phyloP scores from a whole-genome alignment of 1,139 yeast genomes.

The Protomyces inouyei region DNA sequence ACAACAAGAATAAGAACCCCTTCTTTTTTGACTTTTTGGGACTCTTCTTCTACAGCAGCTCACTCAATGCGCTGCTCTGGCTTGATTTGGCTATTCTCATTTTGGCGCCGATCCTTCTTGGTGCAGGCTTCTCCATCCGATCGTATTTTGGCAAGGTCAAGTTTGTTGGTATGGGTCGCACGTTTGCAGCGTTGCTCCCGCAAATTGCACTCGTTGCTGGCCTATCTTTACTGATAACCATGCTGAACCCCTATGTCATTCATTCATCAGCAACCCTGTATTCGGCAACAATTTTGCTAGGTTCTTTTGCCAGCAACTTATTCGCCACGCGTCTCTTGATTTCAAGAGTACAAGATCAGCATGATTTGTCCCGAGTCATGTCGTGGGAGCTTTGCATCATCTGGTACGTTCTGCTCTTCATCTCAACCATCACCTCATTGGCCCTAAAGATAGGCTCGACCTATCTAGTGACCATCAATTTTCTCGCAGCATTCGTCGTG shows the following conservation, averaged over 20 bases:
- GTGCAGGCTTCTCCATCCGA: conserved; percentile 11
- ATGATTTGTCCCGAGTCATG: conserved; percentile 24
- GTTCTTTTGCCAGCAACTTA: conserved; percentile 29
- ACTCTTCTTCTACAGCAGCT: conserved; percentile 19
- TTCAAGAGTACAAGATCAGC: conserved; percentile 18
- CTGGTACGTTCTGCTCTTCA: conserved; percentile 24
- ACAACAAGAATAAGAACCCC: conserved; percentile 31
- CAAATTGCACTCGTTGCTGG: conserved; percentile 32
- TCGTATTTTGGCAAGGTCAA: conserved; percentile 39
- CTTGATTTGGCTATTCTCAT: conserved; percentile 33
- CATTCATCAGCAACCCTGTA: conserved; percentile 31
- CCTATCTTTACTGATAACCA: conserved; percentile 29
- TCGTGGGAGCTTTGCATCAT: conserved; percentile 26
- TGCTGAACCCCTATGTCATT: conserved; percentile 32
- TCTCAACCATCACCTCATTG: conserved; percentile 17
- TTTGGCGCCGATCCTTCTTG: conserved; percentile 32
- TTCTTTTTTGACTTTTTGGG: conserved; percentile 31
- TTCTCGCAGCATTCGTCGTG: conserved; percentile 20
- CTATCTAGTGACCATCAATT: conserved; percentile 25
- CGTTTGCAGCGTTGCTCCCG: conserved; percentile 29
- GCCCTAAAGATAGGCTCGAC: conserved; percentile 18
- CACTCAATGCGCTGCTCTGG: conserved; percentile 29
- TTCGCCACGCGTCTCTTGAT: conserved; percentile 20
- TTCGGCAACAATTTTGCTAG: conserved; percentile 32
- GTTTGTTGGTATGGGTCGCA: conserved; percentile 31